Evolutionary conservation across 140 eudicot species (phyloP).

Genomic region (Bidens hawaiensis): DNA sequence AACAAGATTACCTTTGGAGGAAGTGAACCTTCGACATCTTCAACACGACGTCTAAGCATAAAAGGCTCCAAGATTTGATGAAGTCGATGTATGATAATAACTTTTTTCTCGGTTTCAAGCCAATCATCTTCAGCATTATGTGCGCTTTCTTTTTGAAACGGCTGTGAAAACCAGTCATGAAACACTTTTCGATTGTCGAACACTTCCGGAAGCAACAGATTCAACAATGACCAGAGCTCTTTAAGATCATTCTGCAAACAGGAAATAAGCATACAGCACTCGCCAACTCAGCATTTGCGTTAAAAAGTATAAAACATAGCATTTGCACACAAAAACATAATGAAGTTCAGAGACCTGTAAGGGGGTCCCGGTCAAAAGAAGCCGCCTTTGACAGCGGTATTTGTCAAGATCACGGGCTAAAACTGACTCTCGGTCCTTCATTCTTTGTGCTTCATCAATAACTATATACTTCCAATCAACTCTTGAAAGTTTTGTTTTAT

Average conservation of each 20-base stretch:
- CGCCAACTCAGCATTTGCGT: neutral
- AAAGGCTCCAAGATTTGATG: conserved; percentile 98
- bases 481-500: conserved; percentile 81
- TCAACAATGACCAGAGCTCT: conserved; percentile 94
- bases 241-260: conserved; percentile 86
- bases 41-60: conserved; percentile 99
- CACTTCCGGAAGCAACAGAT: conserved; percentile 94
- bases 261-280: neutral
- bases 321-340: neutral
- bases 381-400: conserved; percentile 98
- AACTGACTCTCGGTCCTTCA: conserved; percentile 98
- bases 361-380: conserved; percentile 96
- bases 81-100: conserved; percentile 89
- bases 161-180: conserved; percentile 99
- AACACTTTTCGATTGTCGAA: conserved; percentile 94
- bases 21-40: conserved; percentile 99
- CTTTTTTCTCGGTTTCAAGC: conserved; percentile 98
- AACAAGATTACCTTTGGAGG: conserved; percentile 80
- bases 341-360: conserved; percentile 54
- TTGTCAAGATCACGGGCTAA: conserved; percentile 97
- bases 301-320: neutral
- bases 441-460: conserved; percentile 97
- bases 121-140: conserved; percentile 91
- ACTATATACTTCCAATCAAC: conserved; percentile 94
- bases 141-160: conserved; percentile 73